These are phyloP conservation scores for Aspergillus sclerotioniger DNA, from an alignment of 495 filamentous ascomycete genomes.

Conservation along the genomic window DNA sequence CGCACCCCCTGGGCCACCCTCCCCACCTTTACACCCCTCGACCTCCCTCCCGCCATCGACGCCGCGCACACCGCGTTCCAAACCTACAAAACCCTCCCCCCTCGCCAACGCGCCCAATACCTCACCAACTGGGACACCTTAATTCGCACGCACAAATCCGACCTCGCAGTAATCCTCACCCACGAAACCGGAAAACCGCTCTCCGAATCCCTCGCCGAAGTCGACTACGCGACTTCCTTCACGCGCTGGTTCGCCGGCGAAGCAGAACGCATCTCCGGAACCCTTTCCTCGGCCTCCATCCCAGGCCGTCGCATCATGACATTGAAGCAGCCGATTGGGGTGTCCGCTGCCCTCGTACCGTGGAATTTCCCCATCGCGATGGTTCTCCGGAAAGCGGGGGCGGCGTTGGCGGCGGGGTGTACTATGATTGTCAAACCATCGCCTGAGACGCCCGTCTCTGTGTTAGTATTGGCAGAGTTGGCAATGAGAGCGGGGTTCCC, in stretches of 20 bases:
- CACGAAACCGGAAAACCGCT: slow-evolving; percentile 66
- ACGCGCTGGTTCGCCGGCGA: slow-evolving; percentile 67
- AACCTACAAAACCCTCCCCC: slow-evolving; percentile 58
- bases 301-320: slow-evolving; percentile 66
- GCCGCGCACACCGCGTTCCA: slow-evolving; percentile 60
- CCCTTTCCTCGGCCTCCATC: slow-evolving; percentile 51
- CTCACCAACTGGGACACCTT: slow-evolving; percentile 59
- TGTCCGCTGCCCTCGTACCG: slow-evolving; percentile 62
- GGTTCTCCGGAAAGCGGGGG: slow-evolving; percentile 66
- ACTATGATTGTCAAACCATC: slow-evolving; percentile 63
- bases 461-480: slow-evolving; percentile 52
- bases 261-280: slow-evolving; percentile 67
- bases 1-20: slow-evolving; percentile 63
- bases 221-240: slow-evolving; percentile 60
- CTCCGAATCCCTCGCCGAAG: slow-evolving; percentile 55
- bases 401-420: slow-evolving; percentile 70
- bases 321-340: slow-evolving; percentile 68
- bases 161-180: slow-evolving; percentile 58
- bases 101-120: slow-evolving; percentile 59
- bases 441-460: slow-evolving; percentile 58
- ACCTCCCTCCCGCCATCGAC: slow-evolving; percentile 60
- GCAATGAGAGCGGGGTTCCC: slow-evolving; percentile 55
- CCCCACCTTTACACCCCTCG: slow-evolving; percentile 57
- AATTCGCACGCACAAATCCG: slow-evolving; percentile 49
- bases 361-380: slow-evolving; percentile 67